Evolutionary conservation across 1,284 basidiomycete genomes (phyloP).

Genomic region (Cryptococcus sp.): DNA sequence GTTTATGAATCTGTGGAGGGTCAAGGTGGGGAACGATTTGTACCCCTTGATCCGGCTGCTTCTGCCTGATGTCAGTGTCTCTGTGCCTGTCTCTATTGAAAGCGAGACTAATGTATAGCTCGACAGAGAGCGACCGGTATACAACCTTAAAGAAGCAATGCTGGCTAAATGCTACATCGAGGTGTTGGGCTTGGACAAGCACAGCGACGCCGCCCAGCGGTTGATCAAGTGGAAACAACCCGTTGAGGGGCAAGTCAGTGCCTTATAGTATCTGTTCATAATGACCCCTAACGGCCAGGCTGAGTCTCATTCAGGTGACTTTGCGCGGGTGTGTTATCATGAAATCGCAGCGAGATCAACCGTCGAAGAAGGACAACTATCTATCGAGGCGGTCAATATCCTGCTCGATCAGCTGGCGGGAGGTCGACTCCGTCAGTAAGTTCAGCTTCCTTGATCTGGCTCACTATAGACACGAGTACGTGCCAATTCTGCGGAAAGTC

Average conservation of each 20-base stretch:
- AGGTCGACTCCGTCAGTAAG: conserved; percentile 30
- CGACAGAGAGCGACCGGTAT: conserved; percentile 81
- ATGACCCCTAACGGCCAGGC: neutral
- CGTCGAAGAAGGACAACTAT: conserved; percentile 66
- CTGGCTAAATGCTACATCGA: conserved; percentile 85
- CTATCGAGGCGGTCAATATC: conserved; percentile 72
- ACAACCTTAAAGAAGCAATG: conserved; percentile 85
- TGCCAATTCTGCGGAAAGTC: conserved; percentile 65
- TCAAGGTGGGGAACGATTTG: conserved; percentile 48
- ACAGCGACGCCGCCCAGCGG: conserved; percentile 70
- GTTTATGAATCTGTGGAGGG: conserved; percentile 47
- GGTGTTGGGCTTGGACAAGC: conserved; percentile 70
- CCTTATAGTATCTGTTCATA: conserved; percentile 3
- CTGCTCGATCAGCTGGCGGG: conserved; percentile 63
- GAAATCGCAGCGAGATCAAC: conserved; percentile 78
- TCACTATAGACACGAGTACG: conserved; percentile 59
- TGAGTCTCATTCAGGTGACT: conserved; percentile 59
- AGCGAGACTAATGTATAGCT: conserved; percentile 53
- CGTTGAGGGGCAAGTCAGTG: conserved; percentile 28
- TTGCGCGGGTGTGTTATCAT: conserved; percentile 75
- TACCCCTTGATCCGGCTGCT: conserved; percentile 50
- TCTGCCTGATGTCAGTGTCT: conserved; percentile 50
- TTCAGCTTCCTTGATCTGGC: neutral
- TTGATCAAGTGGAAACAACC: conserved; percentile 88
- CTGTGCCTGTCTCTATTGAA: neutral